Evolutionary conservation across 148 eudicot species (phyloP).

Genomic region (Camellia sinensis): DNA sequence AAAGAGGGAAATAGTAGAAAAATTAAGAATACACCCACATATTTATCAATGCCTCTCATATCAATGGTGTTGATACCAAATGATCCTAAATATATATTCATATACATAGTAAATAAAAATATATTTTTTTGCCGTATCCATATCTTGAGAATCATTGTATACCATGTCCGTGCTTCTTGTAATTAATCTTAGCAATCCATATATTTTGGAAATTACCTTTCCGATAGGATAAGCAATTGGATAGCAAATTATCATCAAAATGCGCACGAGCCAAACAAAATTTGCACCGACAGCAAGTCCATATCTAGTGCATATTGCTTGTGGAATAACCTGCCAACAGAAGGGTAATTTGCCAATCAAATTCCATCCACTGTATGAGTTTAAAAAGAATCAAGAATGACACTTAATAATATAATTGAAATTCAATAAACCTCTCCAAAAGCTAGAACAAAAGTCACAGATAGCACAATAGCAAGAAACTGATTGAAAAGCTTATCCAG

Average conservation of each 20-base stretch:
- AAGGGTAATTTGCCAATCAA: constrained; percentile 7
- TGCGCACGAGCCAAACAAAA: constrained; percentile 87
- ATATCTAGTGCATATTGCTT: constrained; percentile 85
- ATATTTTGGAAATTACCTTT: constrained; percentile 49
- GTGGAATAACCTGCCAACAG: constrained; percentile 89
- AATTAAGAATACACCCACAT: too few relatives aligned
- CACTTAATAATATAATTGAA: background rate
- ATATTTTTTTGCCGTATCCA: too few relatives aligned
- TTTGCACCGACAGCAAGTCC: constrained; percentile 96
- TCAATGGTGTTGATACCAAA: too few relatives aligned
- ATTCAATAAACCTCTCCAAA: constrained; percentile 76
- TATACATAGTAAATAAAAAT: too few relatives aligned
- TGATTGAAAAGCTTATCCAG: constrained; percentile 92
- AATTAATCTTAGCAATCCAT: background rate
- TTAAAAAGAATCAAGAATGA: background rate
- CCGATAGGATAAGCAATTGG: constrained; percentile 93
- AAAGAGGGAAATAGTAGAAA: too few relatives aligned
- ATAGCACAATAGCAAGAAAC: constrained; percentile 79
- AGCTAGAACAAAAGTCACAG: constrained; percentile 91
- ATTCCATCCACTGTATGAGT: background rate
- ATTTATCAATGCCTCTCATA: too few relatives aligned
- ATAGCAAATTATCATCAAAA: constrained; percentile 78
- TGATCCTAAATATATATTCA: too few relatives aligned
- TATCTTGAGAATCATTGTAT: too few relatives aligned
- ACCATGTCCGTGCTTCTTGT: too few relatives aligned